Evolutionary conservation across 208 protist species (phyloP), one percentile per base, ranked within the genome.

Genomic region (Trypanosoma theileri): DNA sequence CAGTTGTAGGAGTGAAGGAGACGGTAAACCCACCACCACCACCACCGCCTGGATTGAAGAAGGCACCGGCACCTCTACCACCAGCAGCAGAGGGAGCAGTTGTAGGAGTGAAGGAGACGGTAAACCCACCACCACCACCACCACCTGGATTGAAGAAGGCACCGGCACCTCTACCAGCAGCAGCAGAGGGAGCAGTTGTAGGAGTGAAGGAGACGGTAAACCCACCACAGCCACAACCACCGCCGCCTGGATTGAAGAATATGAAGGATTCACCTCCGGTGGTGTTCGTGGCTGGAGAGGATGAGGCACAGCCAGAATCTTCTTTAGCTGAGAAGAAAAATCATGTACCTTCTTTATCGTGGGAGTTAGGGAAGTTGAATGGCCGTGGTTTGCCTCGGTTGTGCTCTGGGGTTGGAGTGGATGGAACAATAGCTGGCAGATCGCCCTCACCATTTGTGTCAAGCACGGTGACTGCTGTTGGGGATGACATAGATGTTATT

Each of bases 191-290:
- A 41, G 0, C 48, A n/a, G 4, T 46, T 35, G 28, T 6, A 35
- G 28, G 28, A 31, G 35, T 35, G 58, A 14, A 19, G 17, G 44
- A 48, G 11, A 3, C n/a, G n/a, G n/a, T n/a, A n/a, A n/a, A n/a
- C n/a, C 46, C 67, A 57, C 59, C n/a, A n/a, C n/a, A n/a, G n/a
- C n/a, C 52, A 55, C 66, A 40, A 42, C 63, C 46, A 57, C 53
- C 65, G 9, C 56, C 44, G 31, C 65, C 52, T 24, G 4, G 17
- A 21, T 16, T 35, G 58, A 14, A 19, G 26, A 52, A 48, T n/a
- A n/a, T 35, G 28, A 6, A 35, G 28, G 28, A 6, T 35, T 35
- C 6, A 35, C 28, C 28, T 35, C 28, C 28, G 28, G 28, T 1
- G 6, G 1, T 35, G 1, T 6, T 6, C 1, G 28, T 35, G 28